Evolutionary conservation across 352 stramenopile genomes (phyloP).

Genomic region (Phytopythium mirpurense): DNA sequence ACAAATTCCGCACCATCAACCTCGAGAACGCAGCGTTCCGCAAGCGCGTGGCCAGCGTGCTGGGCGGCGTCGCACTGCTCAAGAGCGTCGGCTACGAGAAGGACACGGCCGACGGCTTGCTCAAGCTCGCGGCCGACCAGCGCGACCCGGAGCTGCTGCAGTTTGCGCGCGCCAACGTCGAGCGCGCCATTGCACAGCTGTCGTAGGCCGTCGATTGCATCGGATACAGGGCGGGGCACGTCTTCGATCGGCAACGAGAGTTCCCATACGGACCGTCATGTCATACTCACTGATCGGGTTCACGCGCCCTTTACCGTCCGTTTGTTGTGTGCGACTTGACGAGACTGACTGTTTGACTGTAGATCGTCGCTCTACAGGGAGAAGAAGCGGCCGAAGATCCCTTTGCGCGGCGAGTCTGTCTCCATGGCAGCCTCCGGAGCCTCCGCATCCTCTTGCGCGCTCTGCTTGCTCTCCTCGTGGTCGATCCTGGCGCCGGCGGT

Average conservation of each 20-base stretch:
- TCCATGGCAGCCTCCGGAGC: conserved; percentile 15
- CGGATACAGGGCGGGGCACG: too few species aligned
- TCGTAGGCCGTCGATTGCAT: conserved; percentile 21
- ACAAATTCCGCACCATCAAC: conserved; percentile 91
- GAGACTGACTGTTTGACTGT: too few species aligned
- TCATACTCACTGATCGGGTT: too few species aligned
- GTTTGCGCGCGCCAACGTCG: conserved; percentile 46
- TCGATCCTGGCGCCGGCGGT: conserved; percentile 27
- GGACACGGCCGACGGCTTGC: conserved; percentile 53
- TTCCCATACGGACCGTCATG: too few species aligned
- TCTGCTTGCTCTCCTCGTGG: conserved; percentile 10
- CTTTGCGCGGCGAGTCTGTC: conserved; percentile 18
- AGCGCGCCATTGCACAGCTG: conserved; percentile 64
- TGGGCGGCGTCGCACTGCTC: conserved; percentile 82
- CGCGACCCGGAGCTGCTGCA: conserved; percentile 58
- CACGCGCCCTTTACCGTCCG: too few species aligned
- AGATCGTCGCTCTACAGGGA: too few species aligned
- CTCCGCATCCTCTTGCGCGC: conserved; percentile 10
- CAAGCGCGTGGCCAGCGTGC: conserved; percentile 79
- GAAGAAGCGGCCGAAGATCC: conserved; percentile 72
- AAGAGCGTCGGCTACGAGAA: conserved; percentile 89
- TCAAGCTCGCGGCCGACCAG: conserved; percentile 61
- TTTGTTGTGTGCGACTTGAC: too few species aligned
- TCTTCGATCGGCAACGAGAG: too few species aligned
- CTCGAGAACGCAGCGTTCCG: conserved; percentile 88